Evolutionary conservation across 208 protist species (phyloP).

Genomic region (Entamoeba histolytica): DNA sequence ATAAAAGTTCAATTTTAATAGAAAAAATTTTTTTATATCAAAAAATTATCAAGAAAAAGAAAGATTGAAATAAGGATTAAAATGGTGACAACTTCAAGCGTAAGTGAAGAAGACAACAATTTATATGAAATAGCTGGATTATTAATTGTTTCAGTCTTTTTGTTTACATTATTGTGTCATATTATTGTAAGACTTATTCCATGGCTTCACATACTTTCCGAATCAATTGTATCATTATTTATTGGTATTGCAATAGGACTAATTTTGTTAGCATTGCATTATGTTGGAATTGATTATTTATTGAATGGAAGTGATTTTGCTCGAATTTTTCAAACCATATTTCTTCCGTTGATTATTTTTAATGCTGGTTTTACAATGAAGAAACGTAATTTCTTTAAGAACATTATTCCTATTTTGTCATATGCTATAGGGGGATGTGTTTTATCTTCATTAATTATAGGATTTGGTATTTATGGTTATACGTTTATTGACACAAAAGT

Average conservation of each 20-base stretch:
- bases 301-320: background rate
- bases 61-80: too few relatives aligned
- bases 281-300: background rate
- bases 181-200: background rate
- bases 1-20: too few relatives aligned
- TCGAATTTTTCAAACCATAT: background rate
- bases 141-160: background rate
- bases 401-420: conserved; percentile 9
- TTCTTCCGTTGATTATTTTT: conserved; percentile 28
- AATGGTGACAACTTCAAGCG: background rate
- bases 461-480: background rate
- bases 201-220: background rate
- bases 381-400: conserved; percentile 14
- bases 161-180: background rate
- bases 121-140: background rate
- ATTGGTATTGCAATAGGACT: background rate
- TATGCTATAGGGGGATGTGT: conserved; percentile 18
- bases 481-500: background rate
- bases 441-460: conserved; percentile 10
- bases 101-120: background rate
- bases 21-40: too few relatives aligned
- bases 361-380: conserved; percentile 24
- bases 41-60: too few relatives aligned
- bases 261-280: background rate
- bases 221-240: background rate